Evolutionary conservation across 495 filamentous ascomycete species (phyloP).

Genomic region (Amphirosellinia nigrospora): DNA sequence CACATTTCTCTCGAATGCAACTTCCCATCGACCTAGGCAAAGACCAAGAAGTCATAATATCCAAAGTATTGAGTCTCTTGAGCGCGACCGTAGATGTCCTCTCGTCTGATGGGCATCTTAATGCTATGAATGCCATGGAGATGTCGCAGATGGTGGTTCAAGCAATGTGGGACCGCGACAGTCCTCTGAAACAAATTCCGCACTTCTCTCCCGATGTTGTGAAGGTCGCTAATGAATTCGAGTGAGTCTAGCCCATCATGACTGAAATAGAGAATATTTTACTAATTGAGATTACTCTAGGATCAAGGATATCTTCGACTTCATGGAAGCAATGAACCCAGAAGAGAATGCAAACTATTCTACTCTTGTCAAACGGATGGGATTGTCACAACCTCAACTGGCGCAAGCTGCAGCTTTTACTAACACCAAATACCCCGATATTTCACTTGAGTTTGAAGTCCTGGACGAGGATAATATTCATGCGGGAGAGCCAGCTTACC

Average conservation of each 20-base stretch:
- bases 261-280: slow-evolving; percentile 5
- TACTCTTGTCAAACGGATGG: slow-evolving; percentile 74
- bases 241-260: slow-evolving; percentile 58
- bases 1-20: slow-evolving; percentile 97
- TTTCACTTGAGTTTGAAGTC: slow-evolving; percentile 87
- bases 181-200: slow-evolving; percentile 95
- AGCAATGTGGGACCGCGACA: slow-evolving; percentile 98
- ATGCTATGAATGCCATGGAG: slow-evolving; percentile 98
- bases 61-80: slow-evolving; percentile 84
- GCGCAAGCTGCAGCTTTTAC: slow-evolving; percentile 91
- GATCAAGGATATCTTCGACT: slow-evolving; percentile 93
- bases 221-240: slow-evolving; percentile 79
- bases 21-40: slow-evolving; percentile 96
- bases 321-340: slow-evolving; percentile 98
- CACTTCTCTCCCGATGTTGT: slow-evolving; percentile 87
- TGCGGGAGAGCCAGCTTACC: slow-evolving; percentile 79
- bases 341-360: slow-evolving; percentile 82
- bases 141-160: slow-evolving; percentile 99
- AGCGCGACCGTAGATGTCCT: slow-evolving; percentile 94
- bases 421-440: slow-evolving; percentile 94
- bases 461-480: slow-evolving; percentile 79
- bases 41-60: slow-evolving; percentile 88
- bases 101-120: slow-evolving; percentile 93
- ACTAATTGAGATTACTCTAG: slow-evolving; percentile 52
- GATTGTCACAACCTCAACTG: slow-evolving; percentile 81